Evolutionary conservation across 176 grass and related monocot species (phyloP), one percentile per base, ranked within the genome.

Genomic region (Triticum turgidum): DNA sequence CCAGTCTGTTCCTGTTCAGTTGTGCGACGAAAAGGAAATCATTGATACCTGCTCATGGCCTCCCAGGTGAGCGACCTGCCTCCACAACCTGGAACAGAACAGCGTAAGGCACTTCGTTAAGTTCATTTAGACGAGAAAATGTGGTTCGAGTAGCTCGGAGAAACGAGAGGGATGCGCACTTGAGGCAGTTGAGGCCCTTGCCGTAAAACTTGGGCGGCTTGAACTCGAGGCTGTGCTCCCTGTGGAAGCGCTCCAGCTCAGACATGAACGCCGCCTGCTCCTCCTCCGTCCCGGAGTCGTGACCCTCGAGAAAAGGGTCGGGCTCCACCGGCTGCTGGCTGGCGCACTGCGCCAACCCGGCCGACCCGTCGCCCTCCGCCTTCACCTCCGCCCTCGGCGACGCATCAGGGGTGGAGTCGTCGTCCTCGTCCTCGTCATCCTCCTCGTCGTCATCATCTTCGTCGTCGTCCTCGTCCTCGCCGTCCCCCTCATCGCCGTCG

Each of bases 171-270:
- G 17, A 3, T 14, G 85, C 94, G 71, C 65, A 99, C 97, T 99
- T 99, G 83, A 99, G 94, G 83, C 97, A 99, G 88, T 99, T 99
- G 52, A 99, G 76, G 67, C 92, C 97, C 85, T 96, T 92, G 61
- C 94, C 97, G n/a, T 99, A 99, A 69, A 99, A 99, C 88, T 94
- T 99, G 25, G 97, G 97, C 41, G 97, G 85, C 87, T 99, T 99
- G 89, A 96, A 99, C 83, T 99, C 97, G 78, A 99, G 81, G 49
- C 38, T 84, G 67, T 89, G 92, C 21, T 96, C 94, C 80, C 76
- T 94, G 70, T 97, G 89, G 83, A 97, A 99, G 75, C 84, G 91
- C 61, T 99, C 97, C 56, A 99, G 89, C 86, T 99, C 97, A 30
- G 78, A 88, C 97, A 99, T 93, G 72, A 99, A 99, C 44, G 92